Percentiles rank a stretch among this genome's conserved stretches.
Evolutionary conservation across 768 basidiomycete genomes (phyloP).

Genomic region (Agaricus subrufescens): DNA sequence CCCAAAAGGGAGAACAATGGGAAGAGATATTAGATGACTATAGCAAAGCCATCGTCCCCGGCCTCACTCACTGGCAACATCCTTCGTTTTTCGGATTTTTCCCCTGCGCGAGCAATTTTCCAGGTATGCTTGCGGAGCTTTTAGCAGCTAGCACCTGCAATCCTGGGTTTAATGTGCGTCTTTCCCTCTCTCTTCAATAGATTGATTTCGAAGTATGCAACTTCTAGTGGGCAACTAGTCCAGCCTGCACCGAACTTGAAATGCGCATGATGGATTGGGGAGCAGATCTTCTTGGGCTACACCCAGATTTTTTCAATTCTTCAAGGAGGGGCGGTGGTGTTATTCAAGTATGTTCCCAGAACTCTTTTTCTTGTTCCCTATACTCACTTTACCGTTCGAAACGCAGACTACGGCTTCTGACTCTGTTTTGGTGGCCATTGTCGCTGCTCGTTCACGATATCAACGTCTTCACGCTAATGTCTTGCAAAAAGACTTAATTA

Average conservation of each 20-base stretch:
- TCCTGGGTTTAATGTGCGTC: slow-evolving; percentile 79
- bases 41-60: slow-evolving; percentile 81
- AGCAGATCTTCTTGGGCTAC: slow-evolving; percentile 75
- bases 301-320: slow-evolving; percentile 55
- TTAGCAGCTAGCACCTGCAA: slow-evolving; percentile 71
- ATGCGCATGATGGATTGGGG: slow-evolving; percentile 89
- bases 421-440: slow-evolving; percentile 66
- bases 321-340: slow-evolving; percentile 76
- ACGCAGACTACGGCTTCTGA: slow-evolving; percentile 82
- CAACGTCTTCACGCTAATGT: slow-evolving; percentile 41
- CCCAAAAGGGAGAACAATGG: slow-evolving; percentile 72
- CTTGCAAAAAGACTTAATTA: slow-evolving; percentile 56
- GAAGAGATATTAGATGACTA: slow-evolving; percentile 72
- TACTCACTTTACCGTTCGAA: neutral
- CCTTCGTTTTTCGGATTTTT: slow-evolving; percentile 90
- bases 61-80: slow-evolving; percentile 91
- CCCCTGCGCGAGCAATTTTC: slow-evolving; percentile 74
- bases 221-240: slow-evolving; percentile 78
- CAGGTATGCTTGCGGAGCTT: slow-evolving; percentile 82
- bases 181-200: neutral
- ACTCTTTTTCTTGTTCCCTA: neutral
- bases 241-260: slow-evolving; percentile 91
- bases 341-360: slow-evolving; percentile 56
- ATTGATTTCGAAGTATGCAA: too few species aligned
- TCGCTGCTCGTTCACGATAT: slow-evolving; percentile 73